These are phyloP conservation scores for Tolypocladium guangdongense DNA, from an alignment of 2,329 filamentous ascomycete genomes.

Conservation along the genomic window DNA sequence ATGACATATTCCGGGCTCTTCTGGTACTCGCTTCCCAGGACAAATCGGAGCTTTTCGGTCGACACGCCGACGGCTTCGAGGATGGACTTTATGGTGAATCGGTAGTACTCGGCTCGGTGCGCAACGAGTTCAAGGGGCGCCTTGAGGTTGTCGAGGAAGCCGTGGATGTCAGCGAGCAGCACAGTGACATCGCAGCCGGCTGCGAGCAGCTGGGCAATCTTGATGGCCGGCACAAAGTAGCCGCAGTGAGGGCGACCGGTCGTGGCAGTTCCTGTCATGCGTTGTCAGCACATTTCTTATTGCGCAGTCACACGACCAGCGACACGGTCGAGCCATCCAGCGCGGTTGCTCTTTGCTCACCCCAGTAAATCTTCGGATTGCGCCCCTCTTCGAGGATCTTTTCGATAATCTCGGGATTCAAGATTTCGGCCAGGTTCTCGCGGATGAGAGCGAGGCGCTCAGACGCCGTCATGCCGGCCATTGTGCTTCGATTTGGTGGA, in stretches of 20 bases:
- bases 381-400: conserved; percentile 59
- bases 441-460: conserved; percentile 67
- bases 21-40: conserved; percentile 79
- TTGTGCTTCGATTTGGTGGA: conserved; percentile 2
- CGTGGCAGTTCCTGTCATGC: conserved; percentile 54
- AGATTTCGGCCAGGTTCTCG: conserved; percentile 69
- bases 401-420: conserved; percentile 78
- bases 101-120: conserved; percentile 75
- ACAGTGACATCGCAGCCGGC: conserved; percentile 77
- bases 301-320: too few species aligned
- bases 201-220: conserved; percentile 77
- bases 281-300: not conserved
- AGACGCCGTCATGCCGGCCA: conserved; percentile 23
- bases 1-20: conserved; percentile 63
- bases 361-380: conserved; percentile 76
- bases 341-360: conserved; percentile 24
- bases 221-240: conserved; percentile 81
- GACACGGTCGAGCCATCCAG: not conserved
- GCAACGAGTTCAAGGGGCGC: conserved; percentile 82
- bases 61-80: conserved; percentile 70
- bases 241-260: conserved; percentile 83
- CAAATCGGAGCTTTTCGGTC: conserved; percentile 69
- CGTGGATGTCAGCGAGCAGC: conserved; percentile 65
- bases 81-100: conserved; percentile 60
- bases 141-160: conserved; percentile 74